These are phyloP conservation scores for Fusarium proliferatum DNA, from an alignment of 2,329 filamentous ascomycete genomes.

Conservation along the genomic window DNA sequence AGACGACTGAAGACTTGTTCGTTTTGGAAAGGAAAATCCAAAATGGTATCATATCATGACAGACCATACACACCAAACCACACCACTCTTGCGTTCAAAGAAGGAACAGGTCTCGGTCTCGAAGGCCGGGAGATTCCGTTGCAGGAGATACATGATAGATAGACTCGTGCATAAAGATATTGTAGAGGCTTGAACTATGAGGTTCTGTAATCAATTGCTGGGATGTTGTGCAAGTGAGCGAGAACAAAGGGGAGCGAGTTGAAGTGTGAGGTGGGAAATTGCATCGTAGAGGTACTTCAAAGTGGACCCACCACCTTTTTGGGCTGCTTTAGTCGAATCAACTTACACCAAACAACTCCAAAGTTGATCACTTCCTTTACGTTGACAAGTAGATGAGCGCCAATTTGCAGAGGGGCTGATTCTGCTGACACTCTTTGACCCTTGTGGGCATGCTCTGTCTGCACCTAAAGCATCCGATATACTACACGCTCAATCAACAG, in stretches of 20 bases:
- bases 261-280: neutral
- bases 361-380: slow-evolving; percentile 9
- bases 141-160: slow-evolving; percentile 17
- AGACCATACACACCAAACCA: neutral
- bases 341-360: slow-evolving; percentile 14
- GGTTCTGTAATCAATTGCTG: neutral
- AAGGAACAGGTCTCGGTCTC: slow-evolving; percentile 15
- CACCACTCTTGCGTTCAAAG: slow-evolving; percentile 26
- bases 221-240: neutral
- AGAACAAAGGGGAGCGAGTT: neutral
- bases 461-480: neutral
- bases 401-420: neutral
- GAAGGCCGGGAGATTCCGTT: slow-evolving; percentile 1
- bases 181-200: neutral
- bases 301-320: slow-evolving; percentile 27
- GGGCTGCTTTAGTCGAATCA: slow-evolving; percentile 15
- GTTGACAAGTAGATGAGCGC: neutral
- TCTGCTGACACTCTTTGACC: too few relatives aligned
- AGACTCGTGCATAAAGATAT: slow-evolving; percentile 22
- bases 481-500: neutral
- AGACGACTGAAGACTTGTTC: slow-evolving; percentile 4
- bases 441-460: neutral
- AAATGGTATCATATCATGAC: slow-evolving; percentile 19
- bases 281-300: neutral
- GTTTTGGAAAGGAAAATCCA: slow-evolving; percentile 23